phyloP scores from a whole-genome alignment of 768 basidiomycete genomes.

The Podaxis rugospora region DNA sequence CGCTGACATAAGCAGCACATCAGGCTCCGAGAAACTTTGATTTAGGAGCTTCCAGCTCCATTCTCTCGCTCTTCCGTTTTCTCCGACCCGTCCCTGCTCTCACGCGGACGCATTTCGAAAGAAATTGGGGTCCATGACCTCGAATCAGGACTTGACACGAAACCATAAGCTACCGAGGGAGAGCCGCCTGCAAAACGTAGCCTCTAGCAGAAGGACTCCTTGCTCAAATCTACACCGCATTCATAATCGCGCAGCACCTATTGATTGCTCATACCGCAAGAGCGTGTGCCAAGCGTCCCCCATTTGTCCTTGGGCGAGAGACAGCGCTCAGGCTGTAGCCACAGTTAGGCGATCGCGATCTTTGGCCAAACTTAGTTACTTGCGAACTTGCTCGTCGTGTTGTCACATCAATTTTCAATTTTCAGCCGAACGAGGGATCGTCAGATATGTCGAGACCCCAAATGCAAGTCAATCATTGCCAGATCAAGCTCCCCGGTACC shows the following conservation, averaged over 20 bases:
- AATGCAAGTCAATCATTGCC: background rate
- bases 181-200: background rate
- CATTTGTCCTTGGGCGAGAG: background rate
- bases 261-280: background rate
- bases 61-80: background rate
- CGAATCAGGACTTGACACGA: too few species aligned
- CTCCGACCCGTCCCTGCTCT: background rate
- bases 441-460: background rate
- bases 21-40: background rate
- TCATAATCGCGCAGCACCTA: background rate
- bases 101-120: background rate
- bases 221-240: background rate
- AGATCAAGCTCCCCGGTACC: background rate
- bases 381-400: background rate
- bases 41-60: background rate
- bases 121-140: too few species aligned
- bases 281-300: background rate
- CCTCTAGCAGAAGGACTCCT: background rate
- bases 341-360: background rate
- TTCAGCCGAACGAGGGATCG: background rate
- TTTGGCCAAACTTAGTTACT: background rate
- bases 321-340: background rate
- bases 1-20: constrained; percentile 2
- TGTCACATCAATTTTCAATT: background rate
- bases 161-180: background rate